Percentiles rank a stretch among this genome's conserved stretches.
phyloP scores from a whole-genome alignment of 1,139 yeast genomes.

The Saccharomyces pastorianus region DNA sequence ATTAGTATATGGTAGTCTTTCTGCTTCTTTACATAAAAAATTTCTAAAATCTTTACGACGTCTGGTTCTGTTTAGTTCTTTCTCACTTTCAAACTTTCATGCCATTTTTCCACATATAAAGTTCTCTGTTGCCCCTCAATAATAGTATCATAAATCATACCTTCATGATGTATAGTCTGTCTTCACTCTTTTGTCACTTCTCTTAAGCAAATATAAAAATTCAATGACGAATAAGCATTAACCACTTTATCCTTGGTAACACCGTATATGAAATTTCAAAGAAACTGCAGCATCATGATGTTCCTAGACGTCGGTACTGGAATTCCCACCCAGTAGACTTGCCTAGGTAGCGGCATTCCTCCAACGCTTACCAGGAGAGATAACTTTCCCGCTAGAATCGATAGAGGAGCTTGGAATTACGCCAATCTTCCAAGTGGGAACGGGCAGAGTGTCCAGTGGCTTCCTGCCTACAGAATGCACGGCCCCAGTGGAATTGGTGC shows the following conservation, averaged over 20 bases:
- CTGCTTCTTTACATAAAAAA: background rate
- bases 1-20: background rate
- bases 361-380: background rate
- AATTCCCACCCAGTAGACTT: background rate
- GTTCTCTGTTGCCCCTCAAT: background rate
- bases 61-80: background rate
- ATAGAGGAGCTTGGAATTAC: background rate
- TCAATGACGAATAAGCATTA: background rate
- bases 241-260: background rate
- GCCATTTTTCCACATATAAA: background rate
- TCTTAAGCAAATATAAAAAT: background rate
- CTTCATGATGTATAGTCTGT: constrained; percentile 1
- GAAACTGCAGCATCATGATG: background rate
- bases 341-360: background rate
- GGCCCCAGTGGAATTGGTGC: background rate
- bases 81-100: background rate
- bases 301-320: background rate
- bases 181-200: background rate
- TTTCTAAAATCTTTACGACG: background rate
- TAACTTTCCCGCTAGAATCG: background rate
- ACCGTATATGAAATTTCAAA: background rate
- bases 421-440: background rate
- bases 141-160: background rate
- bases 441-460: background rate
- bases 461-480: background rate